Base-by-base conservation (phyloP, 352 stramenopile species). In the Phytopythium sindhum region DNA sequence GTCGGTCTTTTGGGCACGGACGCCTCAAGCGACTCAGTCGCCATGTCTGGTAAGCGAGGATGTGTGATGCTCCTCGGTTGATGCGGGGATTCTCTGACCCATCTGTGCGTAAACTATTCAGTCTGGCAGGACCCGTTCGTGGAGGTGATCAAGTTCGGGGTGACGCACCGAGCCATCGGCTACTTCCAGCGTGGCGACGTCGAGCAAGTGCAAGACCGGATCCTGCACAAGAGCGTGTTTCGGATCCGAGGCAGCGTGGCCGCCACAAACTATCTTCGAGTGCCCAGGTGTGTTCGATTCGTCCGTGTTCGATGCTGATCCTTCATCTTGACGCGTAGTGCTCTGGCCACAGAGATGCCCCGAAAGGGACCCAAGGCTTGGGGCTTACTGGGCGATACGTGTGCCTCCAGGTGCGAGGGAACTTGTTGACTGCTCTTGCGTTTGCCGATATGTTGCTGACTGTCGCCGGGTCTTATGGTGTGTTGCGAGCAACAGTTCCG, bases 71-170 rank as follows among this genome's bases (percentile, higher is more conserved):
- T 58, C 21, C 9, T 42, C 11, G 19, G 9, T 12, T 17, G 19
- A 28, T 28, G 26, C 42, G 10, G 3, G 48, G 0, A 33, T 14
- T 37, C 17, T 31, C 48, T 39, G 28, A 55, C 28, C 2, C 9
- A 28, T 31, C 14, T 35, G 14, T 19, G 5, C 7, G 26, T n/a
- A 17, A 26, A 24, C 12, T 7, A 14, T 12, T 23, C 21, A 94
- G 83, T 93, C 10, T 95, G 88, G 88, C 88, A 95, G 70, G 78
- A 90, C 58, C 88, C 88, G 50, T 94, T 85, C 47, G 86, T 95
- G n/a, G 85, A 96, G 60, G 84, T 95, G 35, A 79, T 96, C 69
- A 89, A 89, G 57, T 83, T 85, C 52, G 83, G 78, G 2, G 77
- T 91, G 64, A 84, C 81, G 11, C 78, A 89, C 56, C 69, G 66